Evolutionary conservation across 768 basidiomycete genomes (phyloP), one percentile per base, ranked within the genome.

Genomic region (Pleurotus sapidus): DNA sequence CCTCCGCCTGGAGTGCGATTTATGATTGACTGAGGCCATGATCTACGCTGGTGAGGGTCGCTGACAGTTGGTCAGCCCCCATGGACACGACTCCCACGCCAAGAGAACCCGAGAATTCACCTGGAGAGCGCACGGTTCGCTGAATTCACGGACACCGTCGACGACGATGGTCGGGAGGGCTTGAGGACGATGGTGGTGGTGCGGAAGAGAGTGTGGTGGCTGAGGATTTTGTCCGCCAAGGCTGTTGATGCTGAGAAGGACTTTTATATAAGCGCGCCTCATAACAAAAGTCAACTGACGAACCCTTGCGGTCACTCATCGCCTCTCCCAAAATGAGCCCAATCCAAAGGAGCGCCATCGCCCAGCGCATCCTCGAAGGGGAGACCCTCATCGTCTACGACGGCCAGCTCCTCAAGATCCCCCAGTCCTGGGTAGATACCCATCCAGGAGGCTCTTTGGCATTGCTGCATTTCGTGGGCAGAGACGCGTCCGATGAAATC

Each of bases 401-500:
- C 66, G 77, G 77, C 64, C 74, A 78, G 57, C 81, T 88, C 63
- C 80, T 88, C 50, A 80, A 80, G 47, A 83, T 93, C 12, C 84
- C 93, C 5, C 71, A 76, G 9, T 69, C 76, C 12, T 98, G 95
- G 95, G 84, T 95, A n/a, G 72, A 81, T 3, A 77, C 82, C 3
- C 96, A 98, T 68, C 97, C 97, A 0, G 97, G 97, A 43, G 95
- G 96, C 39, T 70, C 83, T 3, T 87, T 98, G 49, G 82, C 94
- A 12, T 84, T 99, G 57, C 84, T 96, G 23, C 97, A 99, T 73
- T 98, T 95, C 65, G 86, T 98, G 42, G 97, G 96, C 3, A 82
- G 96, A 56, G 95, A 99, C 68, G 95, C 96, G 0, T 84, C 92
- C 0, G 91, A 96, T 74, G 97, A 99, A 70, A 91, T 98, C 34